Evolutionary conservation across 768 basidiomycete species (phyloP).

Genomic region (Mycena amicta): DNA sequence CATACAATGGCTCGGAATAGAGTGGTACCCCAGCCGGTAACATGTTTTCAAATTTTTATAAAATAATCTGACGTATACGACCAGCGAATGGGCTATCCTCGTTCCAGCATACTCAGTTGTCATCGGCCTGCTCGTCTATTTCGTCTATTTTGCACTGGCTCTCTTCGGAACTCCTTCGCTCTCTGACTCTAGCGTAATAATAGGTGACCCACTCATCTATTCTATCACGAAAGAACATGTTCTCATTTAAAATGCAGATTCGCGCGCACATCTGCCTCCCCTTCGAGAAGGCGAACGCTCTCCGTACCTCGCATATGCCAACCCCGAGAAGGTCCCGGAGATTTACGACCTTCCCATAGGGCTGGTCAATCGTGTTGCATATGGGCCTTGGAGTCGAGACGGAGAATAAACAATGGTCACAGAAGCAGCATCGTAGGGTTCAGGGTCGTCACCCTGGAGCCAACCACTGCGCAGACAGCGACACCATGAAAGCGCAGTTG

Average conservation of each 20-base stretch:
- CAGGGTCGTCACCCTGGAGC: too few relatives aligned
- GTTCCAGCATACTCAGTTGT: constrained; percentile 79
- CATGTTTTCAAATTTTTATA: too few relatives aligned
- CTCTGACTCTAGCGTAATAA: constrained; percentile 64
- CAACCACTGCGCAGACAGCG: too few relatives aligned
- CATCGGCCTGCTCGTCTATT: constrained; percentile 72
- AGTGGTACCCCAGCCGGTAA: constrained; percentile 89
- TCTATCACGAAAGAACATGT: constrained; percentile 7
- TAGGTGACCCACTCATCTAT: constrained; percentile 43
- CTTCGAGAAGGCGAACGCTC: constrained; percentile 32
- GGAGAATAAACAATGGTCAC: too few relatives aligned
- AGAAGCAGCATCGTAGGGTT: too few relatives aligned
- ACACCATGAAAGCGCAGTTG: too few relatives aligned
- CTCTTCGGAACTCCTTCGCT: constrained; percentile 72
- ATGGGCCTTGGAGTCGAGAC: not conserved
- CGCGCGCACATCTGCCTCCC: constrained; percentile 54
- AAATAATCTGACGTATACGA: constrained; percentile 6
- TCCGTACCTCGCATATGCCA: constrained; percentile 54
- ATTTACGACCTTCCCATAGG: not conserved
- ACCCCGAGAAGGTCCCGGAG: constrained; percentile 28
- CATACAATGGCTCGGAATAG: constrained; percentile 65
- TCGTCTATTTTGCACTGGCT: constrained; percentile 75
- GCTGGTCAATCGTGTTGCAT: not conserved
- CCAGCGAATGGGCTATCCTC: constrained; percentile 84
- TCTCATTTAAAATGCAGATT: constrained; percentile 61